phyloP scores from a whole-genome alignment of 805 yeast genomes.

The Debaryomyces maramus region DNA sequence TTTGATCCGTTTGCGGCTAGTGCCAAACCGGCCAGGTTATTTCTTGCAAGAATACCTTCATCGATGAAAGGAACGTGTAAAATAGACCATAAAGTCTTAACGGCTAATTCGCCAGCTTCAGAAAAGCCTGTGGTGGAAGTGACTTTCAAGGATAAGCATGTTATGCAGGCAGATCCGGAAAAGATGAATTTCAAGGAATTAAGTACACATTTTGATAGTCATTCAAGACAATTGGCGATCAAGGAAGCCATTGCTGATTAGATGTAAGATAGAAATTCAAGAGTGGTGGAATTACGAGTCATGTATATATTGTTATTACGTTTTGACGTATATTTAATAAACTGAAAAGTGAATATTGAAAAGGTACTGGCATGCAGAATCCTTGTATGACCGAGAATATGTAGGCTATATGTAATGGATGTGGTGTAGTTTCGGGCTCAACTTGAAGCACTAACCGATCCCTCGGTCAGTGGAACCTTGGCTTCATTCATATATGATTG shows the following conservation, averaged over 20 bases:
- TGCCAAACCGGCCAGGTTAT: slow-evolving; percentile 77
- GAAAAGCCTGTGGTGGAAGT: slow-evolving; percentile 68
- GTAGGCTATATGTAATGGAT: no score
- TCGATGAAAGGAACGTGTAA: slow-evolving; percentile 57
- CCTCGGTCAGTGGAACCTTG: not conserved
- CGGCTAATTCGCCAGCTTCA: slow-evolving; percentile 30
- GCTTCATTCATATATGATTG: slow-evolving; percentile 8
- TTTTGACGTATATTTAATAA: no score
- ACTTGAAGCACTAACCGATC: not conserved
- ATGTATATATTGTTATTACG: no score
- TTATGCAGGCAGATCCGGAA: slow-evolving; percentile 66
- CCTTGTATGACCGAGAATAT: no score
- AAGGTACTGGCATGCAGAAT: no score
- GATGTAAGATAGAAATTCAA: no score
- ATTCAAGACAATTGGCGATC: slow-evolving; percentile 75
- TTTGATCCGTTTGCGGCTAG: slow-evolving; percentile 77
- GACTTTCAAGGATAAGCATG: slow-evolving; percentile 75
- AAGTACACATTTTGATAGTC: slow-evolving; percentile 68
- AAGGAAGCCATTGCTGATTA: slow-evolving; percentile 59
- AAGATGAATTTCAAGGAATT: slow-evolving; percentile 58
- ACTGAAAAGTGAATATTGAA: no score
- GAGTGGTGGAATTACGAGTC: no score
- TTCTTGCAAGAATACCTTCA: slow-evolving; percentile 80
- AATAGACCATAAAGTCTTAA: slow-evolving; percentile 63
- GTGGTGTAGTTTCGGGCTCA: no score